Conservation (phyloP, 1,139 yeast genomes). For the Spencermartinsiella ligniputridi region DNA sequence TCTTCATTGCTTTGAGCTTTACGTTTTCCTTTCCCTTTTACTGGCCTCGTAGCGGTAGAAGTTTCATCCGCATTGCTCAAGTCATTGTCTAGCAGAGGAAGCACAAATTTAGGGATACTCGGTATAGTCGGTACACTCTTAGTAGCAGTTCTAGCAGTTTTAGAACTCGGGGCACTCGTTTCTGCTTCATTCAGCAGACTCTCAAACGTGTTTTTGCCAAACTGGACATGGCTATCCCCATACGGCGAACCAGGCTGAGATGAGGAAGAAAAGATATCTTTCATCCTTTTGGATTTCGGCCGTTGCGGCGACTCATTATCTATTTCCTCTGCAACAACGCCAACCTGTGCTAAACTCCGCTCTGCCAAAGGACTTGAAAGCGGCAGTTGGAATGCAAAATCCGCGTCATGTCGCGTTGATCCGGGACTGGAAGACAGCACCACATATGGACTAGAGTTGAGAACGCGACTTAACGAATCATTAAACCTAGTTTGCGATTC, state of each 20-base stretch:
- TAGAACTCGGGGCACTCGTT: neutral
- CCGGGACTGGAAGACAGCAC: neutral
- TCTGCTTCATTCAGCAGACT: neutral
- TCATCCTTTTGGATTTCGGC: neutral
- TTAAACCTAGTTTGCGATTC: neutral
- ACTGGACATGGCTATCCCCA: neutral
- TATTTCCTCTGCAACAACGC: neutral
- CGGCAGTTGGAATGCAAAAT: no score
- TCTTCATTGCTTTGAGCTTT: neutral
- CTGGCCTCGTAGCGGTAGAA: no score
- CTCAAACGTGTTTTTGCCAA: neutral
- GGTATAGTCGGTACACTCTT: neutral
- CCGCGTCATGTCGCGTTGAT: neutral
- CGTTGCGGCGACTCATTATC: neutral
- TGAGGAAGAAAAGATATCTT: neutral
- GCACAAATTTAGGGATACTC: neutral
- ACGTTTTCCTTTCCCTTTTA: neutral
- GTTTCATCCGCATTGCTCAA: no score
- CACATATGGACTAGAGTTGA: neutral
- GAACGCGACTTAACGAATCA: neutral
- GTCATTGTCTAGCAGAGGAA: no score
- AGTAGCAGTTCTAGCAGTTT: neutral
- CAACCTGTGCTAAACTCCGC: no score
- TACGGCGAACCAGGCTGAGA: constrained; percentile 1
- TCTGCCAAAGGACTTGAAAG: neutral